phyloP scores from a whole-genome alignment of 2,329 filamentous ascomycete genomes.

The Trichoderma simmonsii region DNA sequence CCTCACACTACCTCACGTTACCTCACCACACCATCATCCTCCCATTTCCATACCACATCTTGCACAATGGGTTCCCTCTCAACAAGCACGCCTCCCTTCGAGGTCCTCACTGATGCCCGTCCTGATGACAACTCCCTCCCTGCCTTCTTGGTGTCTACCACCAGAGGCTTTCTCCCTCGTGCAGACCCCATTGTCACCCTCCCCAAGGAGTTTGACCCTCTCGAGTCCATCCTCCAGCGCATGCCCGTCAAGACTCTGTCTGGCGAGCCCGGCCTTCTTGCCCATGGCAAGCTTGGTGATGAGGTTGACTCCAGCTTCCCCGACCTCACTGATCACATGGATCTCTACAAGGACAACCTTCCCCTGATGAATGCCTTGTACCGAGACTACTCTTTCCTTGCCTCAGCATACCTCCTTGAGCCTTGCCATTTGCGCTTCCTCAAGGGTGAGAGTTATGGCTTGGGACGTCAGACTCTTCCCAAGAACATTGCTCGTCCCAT shows the following conservation, averaged over 20 bases:
- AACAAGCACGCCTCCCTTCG: slow-evolving; percentile 42
- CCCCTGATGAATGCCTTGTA: slow-evolving; percentile 83
- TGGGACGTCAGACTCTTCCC: slow-evolving; percentile 72
- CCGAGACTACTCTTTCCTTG: slow-evolving; percentile 86
- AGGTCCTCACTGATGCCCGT: slow-evolving; percentile 60
- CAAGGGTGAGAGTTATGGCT: slow-evolving; percentile 71
- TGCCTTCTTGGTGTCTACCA: slow-evolving; percentile 76
- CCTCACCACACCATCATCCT: background rate
- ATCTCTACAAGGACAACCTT: slow-evolving; percentile 69
- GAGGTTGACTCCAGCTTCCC: slow-evolving; percentile 71
- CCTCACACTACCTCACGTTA: background rate
- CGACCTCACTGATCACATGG: slow-evolving; percentile 70
- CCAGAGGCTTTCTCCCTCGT: slow-evolving; percentile 71
- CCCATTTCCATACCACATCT: background rate
- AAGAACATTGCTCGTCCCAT: slow-evolving; percentile 75
- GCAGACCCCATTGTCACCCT: slow-evolving; percentile 60
- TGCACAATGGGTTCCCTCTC: slow-evolving; percentile 41
- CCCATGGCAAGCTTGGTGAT: slow-evolving; percentile 68
- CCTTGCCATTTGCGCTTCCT: slow-evolving; percentile 77
- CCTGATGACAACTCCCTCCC: slow-evolving; percentile 62
- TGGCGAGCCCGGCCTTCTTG: slow-evolving; percentile 74
- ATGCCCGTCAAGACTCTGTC: slow-evolving; percentile 76
- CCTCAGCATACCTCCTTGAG: slow-evolving; percentile 85
- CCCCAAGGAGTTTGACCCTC: slow-evolving; percentile 67
- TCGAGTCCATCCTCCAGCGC: slow-evolving; percentile 69